Conservation (phyloP, 768 basidiomycete species). For the Mycena galopus region DNA sequence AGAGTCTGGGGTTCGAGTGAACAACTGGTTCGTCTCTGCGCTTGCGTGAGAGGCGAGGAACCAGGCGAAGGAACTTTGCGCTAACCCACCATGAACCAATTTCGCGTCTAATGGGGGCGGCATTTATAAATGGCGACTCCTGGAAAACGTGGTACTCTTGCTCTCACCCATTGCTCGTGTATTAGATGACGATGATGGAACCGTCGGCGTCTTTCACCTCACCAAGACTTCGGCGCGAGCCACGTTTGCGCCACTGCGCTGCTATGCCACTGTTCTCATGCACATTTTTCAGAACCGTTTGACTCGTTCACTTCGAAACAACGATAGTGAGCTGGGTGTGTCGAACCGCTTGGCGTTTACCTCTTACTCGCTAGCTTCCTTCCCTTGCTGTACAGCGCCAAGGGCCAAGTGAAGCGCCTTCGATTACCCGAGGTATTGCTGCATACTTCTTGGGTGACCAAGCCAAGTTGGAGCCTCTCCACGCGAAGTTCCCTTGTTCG, state of each 20-base stretch:
- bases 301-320: background rate
- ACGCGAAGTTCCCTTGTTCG: background rate
- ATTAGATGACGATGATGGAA: too few relatives aligned
- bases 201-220: background rate
- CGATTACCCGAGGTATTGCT: background rate
- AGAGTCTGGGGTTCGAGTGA: too few relatives aligned
- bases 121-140: too few relatives aligned
- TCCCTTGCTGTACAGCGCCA: constrained; percentile 2
- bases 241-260: background rate
- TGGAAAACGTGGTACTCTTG: too few relatives aligned
- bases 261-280: background rate
- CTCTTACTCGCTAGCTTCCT: background rate
- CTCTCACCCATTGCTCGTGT: background rate
- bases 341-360: background rate
- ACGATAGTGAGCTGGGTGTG: background rate
- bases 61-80: too few relatives aligned
- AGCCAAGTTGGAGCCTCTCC: constrained; percentile 7
- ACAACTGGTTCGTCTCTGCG: too few relatives aligned
- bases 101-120: too few relatives aligned
- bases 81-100: too few relatives aligned
- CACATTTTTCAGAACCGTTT: background rate
- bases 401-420: background rate
- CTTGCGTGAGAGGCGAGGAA: too few relatives aligned
- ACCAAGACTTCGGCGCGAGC: background rate
- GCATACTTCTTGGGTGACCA: constrained; percentile 8